A percentile compares a stretch with the other conserved stretches of the same genome.
These are phyloP conservation scores for Paramecium tetraurelia DNA, from an alignment of 73 alveolate species.

Conservation along the genomic window DNA sequence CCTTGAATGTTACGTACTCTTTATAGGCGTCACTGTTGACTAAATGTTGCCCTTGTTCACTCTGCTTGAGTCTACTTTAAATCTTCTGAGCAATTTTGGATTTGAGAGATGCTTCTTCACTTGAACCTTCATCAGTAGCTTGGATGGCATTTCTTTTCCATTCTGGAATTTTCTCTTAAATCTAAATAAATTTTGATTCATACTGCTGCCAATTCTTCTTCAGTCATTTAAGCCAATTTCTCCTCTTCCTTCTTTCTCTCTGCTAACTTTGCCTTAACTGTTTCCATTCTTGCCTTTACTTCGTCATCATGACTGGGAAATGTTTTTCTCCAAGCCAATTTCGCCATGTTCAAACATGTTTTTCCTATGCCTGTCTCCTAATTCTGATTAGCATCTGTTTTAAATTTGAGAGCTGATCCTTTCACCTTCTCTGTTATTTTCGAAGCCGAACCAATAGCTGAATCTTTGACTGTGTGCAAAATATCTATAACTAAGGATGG, in stretches of 20 bases:
- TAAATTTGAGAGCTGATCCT: background rate
- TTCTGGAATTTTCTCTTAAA: slow-evolving; percentile 40
- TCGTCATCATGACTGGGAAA: slow-evolving; percentile 41
- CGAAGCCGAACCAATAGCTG: background rate
- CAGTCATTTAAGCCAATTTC: background rate
- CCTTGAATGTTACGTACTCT: background rate
- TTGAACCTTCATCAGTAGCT: background rate
- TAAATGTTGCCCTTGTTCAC: background rate
- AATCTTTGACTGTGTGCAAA: background rate
- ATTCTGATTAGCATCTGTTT: background rate
- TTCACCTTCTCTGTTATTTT: background rate
- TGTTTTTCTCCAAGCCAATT: slow-evolving; percentile 49
- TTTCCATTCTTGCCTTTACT: slow-evolving; percentile 26
- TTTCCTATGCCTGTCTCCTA: background rate
- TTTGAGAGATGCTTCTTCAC: background rate
- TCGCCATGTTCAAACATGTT: slow-evolving; percentile 25
- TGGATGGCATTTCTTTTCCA: slow-evolving; percentile 25
- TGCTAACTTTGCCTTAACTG: background rate
- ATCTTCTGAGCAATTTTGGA: background rate
- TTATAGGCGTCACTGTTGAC: background rate
- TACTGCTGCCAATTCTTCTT: slow-evolving; percentile 41
- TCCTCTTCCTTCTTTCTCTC: slow-evolving; percentile 40
- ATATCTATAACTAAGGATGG: slow-evolving; percentile 6
- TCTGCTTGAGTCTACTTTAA: background rate
- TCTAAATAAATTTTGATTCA: background rate